Evolutionary conservation across 2,329 filamentous ascomycete species (phyloP), one percentile per base, ranked within the genome.

Genomic region (Neocatenulostroma microsporum): DNA sequence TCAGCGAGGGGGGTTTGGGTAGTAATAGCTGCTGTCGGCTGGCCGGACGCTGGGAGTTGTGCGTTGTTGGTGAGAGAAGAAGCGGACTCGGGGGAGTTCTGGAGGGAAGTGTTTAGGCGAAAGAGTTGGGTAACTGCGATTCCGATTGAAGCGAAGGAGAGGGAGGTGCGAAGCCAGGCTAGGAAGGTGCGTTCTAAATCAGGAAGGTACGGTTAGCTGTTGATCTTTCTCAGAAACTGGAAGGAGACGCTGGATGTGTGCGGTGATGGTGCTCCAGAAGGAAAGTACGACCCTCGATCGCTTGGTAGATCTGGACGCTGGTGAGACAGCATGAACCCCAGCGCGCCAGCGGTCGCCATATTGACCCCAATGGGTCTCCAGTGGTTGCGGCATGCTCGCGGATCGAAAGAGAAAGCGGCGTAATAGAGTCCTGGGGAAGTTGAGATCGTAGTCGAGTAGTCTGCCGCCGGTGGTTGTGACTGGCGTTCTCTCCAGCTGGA

Each of bases 131-230:
- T 89, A 26, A 91, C 74, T 28, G 83, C 84, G 41, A 91, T 83
- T 39, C 84, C 84, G 48, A 91, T 89, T 21, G 76, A 82, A 8
- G 84, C 82, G 54, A 91, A 91, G 17, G 82, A 78, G 23, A 91
- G 72, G 2, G 82, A 87, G 3, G 84, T 91, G 35, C 84, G 76
- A 28, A 91, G 72, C 84, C 84, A 91, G 37, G 84, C 84, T 21
- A 91, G 74, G 60, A 89, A 91, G 0, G 84, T 91, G 14, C 84
- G 74, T 62, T 91, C 84, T 87, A 47, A 91, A 74, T 60, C 89
- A 91, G 0, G 84, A 89, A 14, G 84, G 74, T 62, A 89, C 84
- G 87, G 48, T 15, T 37, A 29, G 17, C 28, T 37, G 34, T 40
- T n/a, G n/a, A n/a, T n/a, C n/a, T n/a, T n/a, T n/a, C n/a, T 21